Percentiles rank a stretch among this genome's conserved stretches.
Evolutionary conservation across 805 yeast species (phyloP).

Genomic region (Ogataea saltuana): DNA sequence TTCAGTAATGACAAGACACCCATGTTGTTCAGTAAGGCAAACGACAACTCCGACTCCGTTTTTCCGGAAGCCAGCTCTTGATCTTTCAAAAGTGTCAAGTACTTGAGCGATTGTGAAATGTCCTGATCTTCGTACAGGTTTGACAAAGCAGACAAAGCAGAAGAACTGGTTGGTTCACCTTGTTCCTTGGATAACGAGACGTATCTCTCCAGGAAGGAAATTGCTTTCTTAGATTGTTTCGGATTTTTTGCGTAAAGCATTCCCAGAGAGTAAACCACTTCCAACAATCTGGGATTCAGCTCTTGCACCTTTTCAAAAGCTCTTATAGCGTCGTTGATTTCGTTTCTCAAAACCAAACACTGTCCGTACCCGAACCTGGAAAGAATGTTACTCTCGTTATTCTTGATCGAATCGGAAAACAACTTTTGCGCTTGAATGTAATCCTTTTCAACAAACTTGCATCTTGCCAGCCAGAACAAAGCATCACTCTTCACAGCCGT

Average conservation of each 20-base stretch:
- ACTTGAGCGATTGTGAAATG: conserved; percentile 63
- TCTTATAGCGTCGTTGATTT: conserved; percentile 79
- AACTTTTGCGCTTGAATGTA: conserved; percentile 67
- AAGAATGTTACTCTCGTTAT: conserved; percentile 62
- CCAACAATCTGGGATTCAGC: conserved; percentile 65
- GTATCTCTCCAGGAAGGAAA: conserved; percentile 67
- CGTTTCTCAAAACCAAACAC: conserved; percentile 72
- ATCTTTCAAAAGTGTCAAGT: conserved; percentile 49
- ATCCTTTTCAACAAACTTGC: conserved; percentile 59
- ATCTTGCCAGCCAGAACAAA: conserved; percentile 84
- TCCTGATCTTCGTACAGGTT: conserved; percentile 68
- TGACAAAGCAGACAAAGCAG: conserved; percentile 70
- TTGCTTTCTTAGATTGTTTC: conserved; percentile 49
- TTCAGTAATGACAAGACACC: conserved; percentile 79
- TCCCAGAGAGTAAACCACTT: conserved; percentile 76
- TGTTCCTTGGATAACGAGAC: conserved; percentile 57
- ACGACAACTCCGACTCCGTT: conserved; percentile 47
- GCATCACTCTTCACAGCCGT: conserved; percentile 57
- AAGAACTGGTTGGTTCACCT: conserved; percentile 58
- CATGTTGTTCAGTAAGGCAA: conserved; percentile 73
- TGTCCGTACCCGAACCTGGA: conserved; percentile 86
- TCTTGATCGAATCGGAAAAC: conserved; percentile 70
- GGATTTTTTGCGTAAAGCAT: conserved; percentile 58
- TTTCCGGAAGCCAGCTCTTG: conserved; percentile 42
- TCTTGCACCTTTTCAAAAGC: conserved; percentile 77